Evolutionary conservation across 2,329 filamentous ascomycete genomes (phyloP), one percentile per base, ranked within the genome.

Genomic region (Aureobasidium sp.): DNA sequence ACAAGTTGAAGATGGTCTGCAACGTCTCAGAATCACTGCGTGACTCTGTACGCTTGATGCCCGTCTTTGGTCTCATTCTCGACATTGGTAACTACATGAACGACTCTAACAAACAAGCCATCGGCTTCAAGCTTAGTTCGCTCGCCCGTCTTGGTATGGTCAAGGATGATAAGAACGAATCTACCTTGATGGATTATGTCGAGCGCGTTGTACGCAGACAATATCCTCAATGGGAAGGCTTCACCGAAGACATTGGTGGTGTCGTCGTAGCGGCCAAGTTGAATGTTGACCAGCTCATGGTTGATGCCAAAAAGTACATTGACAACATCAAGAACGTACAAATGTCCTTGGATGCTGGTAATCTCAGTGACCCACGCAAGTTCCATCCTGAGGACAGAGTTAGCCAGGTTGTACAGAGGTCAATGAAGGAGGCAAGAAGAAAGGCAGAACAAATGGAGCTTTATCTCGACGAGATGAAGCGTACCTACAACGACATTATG

Each of bases 61-160:
- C 95, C 60, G 90, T 98, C 41, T 81, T 98, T 54, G 90, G 91
- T 55, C 79, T 97, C 57, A 98, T 98, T 70, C 76, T 98, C 63
- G 91, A 96, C 69, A 95, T 98, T 65, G 93, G 93, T 70, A 98
- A 98, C 71, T 98, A 95, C 78, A 98, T 98, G 93, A 98, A 98
- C 75, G 93, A 97, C 67, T 86, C 90, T 53, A 97, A 96, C 73
- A 98, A 98, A 74, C 93, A 97, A 72, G 93, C 93, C 3, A 88
- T 86, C 55, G 93, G 93, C 58, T 98, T 98, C 84, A 98, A 98
- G 75, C 81, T 98, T 12, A 93, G 90, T 65, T 96, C 93, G 5
- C 83, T 98, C 44, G 88, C 88, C 24, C 84, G 93, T 53, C 76
- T 98, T 53, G 90, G 86, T 57, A 97, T 98, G 90, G 88, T 97